Base-by-base conservation (phyloP, 805 yeast species). In the Brettanomyces nanus region DNA sequence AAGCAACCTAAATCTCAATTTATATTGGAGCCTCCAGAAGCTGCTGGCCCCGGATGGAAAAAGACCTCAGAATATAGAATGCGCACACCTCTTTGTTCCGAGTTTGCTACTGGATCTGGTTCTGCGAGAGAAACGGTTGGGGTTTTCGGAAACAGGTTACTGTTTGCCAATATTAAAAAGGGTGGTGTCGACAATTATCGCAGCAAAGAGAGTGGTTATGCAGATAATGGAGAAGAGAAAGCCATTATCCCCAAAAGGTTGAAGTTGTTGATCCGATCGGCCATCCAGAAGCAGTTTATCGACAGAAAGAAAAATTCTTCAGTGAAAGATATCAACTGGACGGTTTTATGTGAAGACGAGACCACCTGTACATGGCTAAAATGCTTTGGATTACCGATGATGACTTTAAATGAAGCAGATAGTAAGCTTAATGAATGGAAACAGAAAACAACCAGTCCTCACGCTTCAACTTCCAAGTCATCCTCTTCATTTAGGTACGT, bases 301-400 rank as follows among this genome's bases (percentile, higher is more conserved):
- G 71, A 69, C 31, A 60, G 60, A 26, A 59, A 56, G 27, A 45
- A 48, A 7, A 23, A 28, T 3, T 15, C 36, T 2, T 20, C 15
- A 1, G n/a, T 28, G 10, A 57, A 57, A 6, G 49, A 37, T 21
- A 43, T 44, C 28, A 44, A 49, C 15, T 81, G 87, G 87, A 60
- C 63, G 19, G 55, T 80, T 19, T 65, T 80, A 5, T 71, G 85
- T 4, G 90, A 81, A 52, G 85, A 79, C 46, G 51, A 66, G 2
- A 62, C 67, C 3, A 68, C 77, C 13, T 59, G 61, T 39, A 64
- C 69, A 31, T 69, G 84, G 85, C 62, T 73, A 34, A 55, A 59
- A 43, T 60, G 82, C 54, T 67, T 64, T 48, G 69, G 77, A n/a
- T 53, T 81, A 46, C 63, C 66, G 34, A 68, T 77, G 45, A 45